A percentile compares a stretch with the other conserved stretches of the same genome.
Evolutionary conservation across 345 rosid species (phyloP).

Genomic region (Murraya koenigii): DNA sequence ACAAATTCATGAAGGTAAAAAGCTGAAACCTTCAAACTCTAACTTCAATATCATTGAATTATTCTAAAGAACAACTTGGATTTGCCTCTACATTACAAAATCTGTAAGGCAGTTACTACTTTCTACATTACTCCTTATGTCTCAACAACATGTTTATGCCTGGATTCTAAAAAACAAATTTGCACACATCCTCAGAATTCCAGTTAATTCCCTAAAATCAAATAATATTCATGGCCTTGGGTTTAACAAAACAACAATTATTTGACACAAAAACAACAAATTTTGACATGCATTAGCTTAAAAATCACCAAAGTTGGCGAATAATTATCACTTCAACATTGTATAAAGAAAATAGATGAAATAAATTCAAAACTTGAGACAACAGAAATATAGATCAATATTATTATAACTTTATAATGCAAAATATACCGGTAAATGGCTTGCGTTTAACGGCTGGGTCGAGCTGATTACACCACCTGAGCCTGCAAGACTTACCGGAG

Average conservation of each 20-base stretch:
- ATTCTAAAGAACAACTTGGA: background rate
- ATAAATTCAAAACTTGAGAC: background rate
- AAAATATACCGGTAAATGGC: constrained; percentile 63
- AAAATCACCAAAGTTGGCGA: background rate
- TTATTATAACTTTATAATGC: background rate
- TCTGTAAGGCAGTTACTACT: background rate
- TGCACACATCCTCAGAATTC: background rate
- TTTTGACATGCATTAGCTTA: background rate
- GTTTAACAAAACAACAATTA: background rate
- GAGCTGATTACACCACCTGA: constrained; percentile 96
- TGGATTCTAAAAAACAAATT: background rate
- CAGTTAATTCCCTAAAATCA: background rate
- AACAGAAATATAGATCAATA: background rate
- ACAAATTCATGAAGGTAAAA: too few relatives aligned
- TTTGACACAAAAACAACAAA: background rate
- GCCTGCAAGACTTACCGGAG: constrained; percentile 88
- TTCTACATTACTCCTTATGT: background rate
- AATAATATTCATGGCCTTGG: too few relatives aligned
- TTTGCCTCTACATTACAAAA: background rate
- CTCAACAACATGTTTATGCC: background rate
- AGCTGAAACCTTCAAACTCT: too few relatives aligned
- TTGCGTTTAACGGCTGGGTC: constrained; percentile 74
- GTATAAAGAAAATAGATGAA: background rate
- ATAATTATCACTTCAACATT: background rate
- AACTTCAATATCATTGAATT: background rate